Evolutionary conservation across 2,329 filamentous ascomycete genomes (phyloP), one percentile per base, ranked within the genome.

Genomic region (Neofusicoccum cordaticola): DNA sequence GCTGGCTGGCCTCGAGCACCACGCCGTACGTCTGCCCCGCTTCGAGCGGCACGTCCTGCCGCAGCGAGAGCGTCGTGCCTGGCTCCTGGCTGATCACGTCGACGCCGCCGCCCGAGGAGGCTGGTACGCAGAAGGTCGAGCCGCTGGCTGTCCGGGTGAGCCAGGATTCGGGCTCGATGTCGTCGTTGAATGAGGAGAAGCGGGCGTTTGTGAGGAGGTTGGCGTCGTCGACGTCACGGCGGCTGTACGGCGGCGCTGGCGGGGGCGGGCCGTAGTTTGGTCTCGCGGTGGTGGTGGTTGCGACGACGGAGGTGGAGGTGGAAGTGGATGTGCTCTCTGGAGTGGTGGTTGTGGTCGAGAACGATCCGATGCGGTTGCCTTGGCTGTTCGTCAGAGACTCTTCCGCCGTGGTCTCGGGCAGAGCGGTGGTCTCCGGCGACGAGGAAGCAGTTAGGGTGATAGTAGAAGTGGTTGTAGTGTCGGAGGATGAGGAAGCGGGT

Each of bases 141-240:
- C 64, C 52, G 56, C 72, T 68, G 31, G 63, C 64, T 2, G 68
- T 48, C 8, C 63, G 64, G 45, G 67, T 64, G 12, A 67, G 67
- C 73, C 73, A 75, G 39, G 69, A 69, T 4, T 68, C 48, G 0
- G 71, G 68, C 35, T 62, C 62, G 53, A 64, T 64, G 48, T 68
- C 67, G 2, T 56, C 57, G 35, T 68, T 66, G 22, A 66, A 31
- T 5, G 11, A 42, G 47, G 68, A 66, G 52, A 75, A 73, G 60
- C 66, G 66, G 4, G 72, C 66, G 57, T 75, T 74, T 41, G 69
- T 69, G 7, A 75, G 62, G 50, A 73, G 66, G 66, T 73, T 75
- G 8, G 31, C 60, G 8, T 45, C 57, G 37, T 70, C 63, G 11
- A 66, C 67, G 66, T 72, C 74, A 72, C 0, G 66, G 66, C 8